Conservation (phyloP, 1,139 yeast species). For the Taiozyma sp. region DNA sequence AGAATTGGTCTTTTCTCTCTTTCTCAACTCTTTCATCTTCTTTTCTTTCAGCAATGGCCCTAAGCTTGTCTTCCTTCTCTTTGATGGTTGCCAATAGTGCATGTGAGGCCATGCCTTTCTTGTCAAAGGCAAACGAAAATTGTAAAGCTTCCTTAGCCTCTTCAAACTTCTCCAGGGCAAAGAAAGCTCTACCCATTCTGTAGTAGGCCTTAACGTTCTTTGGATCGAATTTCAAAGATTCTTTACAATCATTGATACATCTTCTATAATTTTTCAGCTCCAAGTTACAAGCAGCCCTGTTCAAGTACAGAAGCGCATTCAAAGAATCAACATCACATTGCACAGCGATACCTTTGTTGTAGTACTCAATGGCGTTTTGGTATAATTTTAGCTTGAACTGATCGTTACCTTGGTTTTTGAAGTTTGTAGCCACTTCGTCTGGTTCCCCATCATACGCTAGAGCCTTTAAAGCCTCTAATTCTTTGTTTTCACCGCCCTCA, state of each 20-base stretch:
- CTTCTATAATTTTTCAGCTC: constrained; percentile 79
- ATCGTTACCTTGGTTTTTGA: constrained; percentile 91
- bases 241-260: constrained; percentile 82
- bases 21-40: constrained; percentile 24
- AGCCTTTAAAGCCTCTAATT: constrained; percentile 83
- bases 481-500: constrained; percentile 68
- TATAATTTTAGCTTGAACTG: constrained; percentile 66
- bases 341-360: constrained; percentile 74
- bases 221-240: constrained; percentile 61
- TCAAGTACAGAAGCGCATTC: constrained; percentile 60
- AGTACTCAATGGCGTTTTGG: constrained; percentile 69
- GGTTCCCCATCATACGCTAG: constrained; percentile 96
- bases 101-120: constrained; percentile 48
- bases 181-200: constrained; percentile 79
- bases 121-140: constrained; percentile 62
- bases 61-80: constrained; percentile 31
- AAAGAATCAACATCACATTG: constrained; percentile 51
- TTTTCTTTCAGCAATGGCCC: constrained; percentile 23
- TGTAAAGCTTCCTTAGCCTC: constrained; percentile 66
- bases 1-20: constrained; percentile 30
- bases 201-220: constrained; percentile 77
- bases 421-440: constrained; percentile 81
- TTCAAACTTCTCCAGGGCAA: constrained; percentile 57
- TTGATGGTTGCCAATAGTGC: constrained; percentile 36
- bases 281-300: constrained; percentile 89